Evolutionary conservation across 2,329 filamentous ascomycete species (phyloP).

Genomic region (Mariannaea elegans): DNA sequence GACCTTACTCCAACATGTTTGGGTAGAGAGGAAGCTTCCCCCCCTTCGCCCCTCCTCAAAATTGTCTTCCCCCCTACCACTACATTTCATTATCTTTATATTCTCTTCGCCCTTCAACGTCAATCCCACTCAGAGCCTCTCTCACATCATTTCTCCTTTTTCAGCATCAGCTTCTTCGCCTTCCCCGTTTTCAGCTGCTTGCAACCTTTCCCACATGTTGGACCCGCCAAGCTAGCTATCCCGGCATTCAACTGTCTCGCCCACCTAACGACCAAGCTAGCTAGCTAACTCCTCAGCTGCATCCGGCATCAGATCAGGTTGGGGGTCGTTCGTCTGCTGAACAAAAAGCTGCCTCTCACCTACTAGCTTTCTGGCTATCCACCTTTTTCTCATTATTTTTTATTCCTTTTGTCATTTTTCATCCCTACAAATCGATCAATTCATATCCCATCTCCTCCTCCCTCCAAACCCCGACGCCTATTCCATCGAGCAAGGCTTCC

Average conservation of each 20-base stretch:
- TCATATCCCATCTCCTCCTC: not conserved
- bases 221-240: slow-evolving; percentile 18
- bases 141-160: not conserved
- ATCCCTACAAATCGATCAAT: not conserved
- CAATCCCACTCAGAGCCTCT: not conserved
- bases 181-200: not conserved
- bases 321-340: not conserved
- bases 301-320: slow-evolving; percentile 10
- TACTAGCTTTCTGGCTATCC: not conserved
- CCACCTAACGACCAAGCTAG: slow-evolving; percentile 7
- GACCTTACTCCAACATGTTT: too few species aligned
- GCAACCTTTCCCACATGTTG: slow-evolving; percentile 2
- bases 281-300: slow-evolving; percentile 1
- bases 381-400: not conserved
- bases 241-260: slow-evolving; percentile 15
- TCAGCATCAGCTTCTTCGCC: not conserved
- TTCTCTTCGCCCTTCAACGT: not conserved
- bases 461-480: not conserved
- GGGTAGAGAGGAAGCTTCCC: not conserved
- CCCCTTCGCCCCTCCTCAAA: not conserved
- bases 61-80: not conserved
- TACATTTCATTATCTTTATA: not conserved
- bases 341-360: slow-evolving; percentile 2
- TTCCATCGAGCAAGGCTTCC: slow-evolving; percentile 22
- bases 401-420: not conserved